Evolutionary conservation across 768 basidiomycete species (phyloP).

Genomic region (Leccinum obscurum): DNA sequence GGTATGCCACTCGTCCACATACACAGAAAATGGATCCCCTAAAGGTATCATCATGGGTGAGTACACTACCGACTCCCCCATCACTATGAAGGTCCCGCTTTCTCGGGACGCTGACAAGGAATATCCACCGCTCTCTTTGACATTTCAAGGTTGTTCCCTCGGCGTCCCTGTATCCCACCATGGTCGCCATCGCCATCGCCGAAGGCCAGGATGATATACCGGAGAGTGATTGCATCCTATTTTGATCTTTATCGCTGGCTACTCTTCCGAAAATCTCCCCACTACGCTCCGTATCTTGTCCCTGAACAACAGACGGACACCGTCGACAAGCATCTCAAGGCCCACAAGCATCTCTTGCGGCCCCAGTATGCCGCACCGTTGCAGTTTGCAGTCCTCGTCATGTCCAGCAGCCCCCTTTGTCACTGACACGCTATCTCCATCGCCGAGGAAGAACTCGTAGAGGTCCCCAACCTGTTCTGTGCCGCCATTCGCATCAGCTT

Average conservation of each 20-base stretch:
- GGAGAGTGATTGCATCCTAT: constrained; percentile 33
- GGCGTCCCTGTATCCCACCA: constrained; percentile 42
- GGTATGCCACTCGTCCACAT: too few relatives aligned
- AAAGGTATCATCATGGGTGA: too few relatives aligned
- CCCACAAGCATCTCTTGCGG: constrained; percentile 57
- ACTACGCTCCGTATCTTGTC: constrained; percentile 57
- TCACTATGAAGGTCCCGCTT: too few relatives aligned
- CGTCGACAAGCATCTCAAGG: constrained; percentile 45
- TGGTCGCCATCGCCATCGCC: constrained; percentile 38
- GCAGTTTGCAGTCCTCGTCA: constrained; percentile 44
- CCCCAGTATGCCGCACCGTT: constrained; percentile 51
- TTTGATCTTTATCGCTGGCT: constrained; percentile 43
- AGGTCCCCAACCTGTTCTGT: constrained; percentile 43
- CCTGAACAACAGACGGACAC: constrained; percentile 33
- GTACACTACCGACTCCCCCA: too few relatives aligned
- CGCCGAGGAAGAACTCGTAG: constrained; percentile 53
- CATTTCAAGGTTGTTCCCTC: constrained; percentile 53
- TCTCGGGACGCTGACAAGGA: too few relatives aligned
- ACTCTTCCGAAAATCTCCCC: constrained; percentile 51
- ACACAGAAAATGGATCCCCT: too few relatives aligned
- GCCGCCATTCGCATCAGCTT: constrained; percentile 48
- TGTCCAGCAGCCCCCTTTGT: constrained; percentile 33
- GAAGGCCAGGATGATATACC: constrained; percentile 34
- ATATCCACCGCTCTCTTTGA: constrained; percentile 36
- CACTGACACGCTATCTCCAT: constrained; percentile 40